Evolutionary conservation across 139 green algal genomes (phyloP).

Genomic region (Parachlorella kessleri): DNA sequence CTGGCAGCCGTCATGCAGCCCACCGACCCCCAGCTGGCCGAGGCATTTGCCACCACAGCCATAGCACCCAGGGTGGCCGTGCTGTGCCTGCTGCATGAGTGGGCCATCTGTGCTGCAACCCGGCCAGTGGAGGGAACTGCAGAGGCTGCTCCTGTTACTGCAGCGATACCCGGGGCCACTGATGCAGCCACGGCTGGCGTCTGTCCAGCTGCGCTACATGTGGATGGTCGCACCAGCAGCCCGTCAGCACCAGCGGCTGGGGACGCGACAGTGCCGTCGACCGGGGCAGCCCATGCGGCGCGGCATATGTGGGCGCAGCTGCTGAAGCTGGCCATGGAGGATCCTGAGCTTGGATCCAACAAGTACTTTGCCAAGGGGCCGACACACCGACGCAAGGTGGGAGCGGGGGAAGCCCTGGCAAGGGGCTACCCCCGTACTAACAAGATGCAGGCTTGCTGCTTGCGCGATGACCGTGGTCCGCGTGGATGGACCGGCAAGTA

Average conservation of each 20-base stretch:
- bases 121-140: not conserved
- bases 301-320: conserved; percentile 37
- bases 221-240: too few relatives aligned
- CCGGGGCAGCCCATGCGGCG: conserved; percentile 16
- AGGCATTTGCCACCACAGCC: conserved; percentile 12
- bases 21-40: conserved; percentile 21
- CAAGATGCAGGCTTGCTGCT: too few relatives aligned
- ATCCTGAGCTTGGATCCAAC: conserved; percentile 35
- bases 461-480: not conserved
- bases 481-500: not conserved
- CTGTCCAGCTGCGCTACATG: too few relatives aligned
- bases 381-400: conserved; percentile 68
- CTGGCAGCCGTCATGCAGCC: conserved; percentile 33
- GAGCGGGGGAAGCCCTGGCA: not conserved
- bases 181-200: too few relatives aligned
- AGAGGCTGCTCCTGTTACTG: not conserved
- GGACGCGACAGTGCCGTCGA: too few relatives aligned
- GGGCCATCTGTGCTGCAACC: conserved; percentile 1
- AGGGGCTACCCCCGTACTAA: too few relatives aligned
- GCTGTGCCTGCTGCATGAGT: conserved; percentile 43
- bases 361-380: conserved; percentile 33
- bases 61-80: conserved; percentile 51
- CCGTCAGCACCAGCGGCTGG: too few relatives aligned
- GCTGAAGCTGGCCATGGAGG: conserved; percentile 31
- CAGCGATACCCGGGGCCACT: not conserved